Base-by-base conservation (phyloP, 1,284 basidiomycete species). In the Lignosus rhinocerotis region DNA sequence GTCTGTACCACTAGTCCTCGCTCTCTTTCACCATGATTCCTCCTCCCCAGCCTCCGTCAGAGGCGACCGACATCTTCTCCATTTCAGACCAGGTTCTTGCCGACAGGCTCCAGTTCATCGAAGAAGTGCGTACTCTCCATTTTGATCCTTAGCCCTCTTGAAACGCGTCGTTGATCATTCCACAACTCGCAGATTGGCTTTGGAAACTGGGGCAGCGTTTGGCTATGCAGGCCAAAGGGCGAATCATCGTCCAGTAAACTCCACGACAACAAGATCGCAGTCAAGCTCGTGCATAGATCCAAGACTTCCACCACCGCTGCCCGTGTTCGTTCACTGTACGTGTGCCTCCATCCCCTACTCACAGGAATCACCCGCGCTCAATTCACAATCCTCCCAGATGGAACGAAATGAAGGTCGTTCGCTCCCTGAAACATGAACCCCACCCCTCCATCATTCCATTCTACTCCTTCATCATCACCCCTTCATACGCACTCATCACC, bases 321-420 rank as follows among this genome's bases (percentile, higher is more conserved):
- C 21, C 84, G 94, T 56, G 90, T 97, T 55, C 81, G 87, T 66
- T 94, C 93, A 52, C 78, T 96, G 89, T 92, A 67, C 65, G 86
- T 79, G 49, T 56, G 58, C 57, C 41, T 25, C 58, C 48, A 5
- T 19, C 3, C 41, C 14, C 49, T 17, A 55, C 44, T 25, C 25
- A 25, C 25, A 25, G 25, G 6, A n/a, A 43, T 33, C 54, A 17
- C 17, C n/a, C 44, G 49, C 43, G n/a, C 43, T 39, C 39, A 56
- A 53, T 17, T 58, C 31, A 4, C 43, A 57, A 48, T 21, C 45
- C 46, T 43, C 42, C 12, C 59, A 90, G 89, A 76, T 96, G 92
- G 93, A 93, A 93, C 70, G 93, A 96, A 78, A 94, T 95, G 93
- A 94, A 94, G 80, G 90, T 95, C 64, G 87, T 96, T 62, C 82